Percentiles rank a stretch among this genome's conserved stretches.
Evolutionary conservation across 805 yeast genomes (phyloP).

Genomic region (Wickerhamiella sergipiensis): DNA sequence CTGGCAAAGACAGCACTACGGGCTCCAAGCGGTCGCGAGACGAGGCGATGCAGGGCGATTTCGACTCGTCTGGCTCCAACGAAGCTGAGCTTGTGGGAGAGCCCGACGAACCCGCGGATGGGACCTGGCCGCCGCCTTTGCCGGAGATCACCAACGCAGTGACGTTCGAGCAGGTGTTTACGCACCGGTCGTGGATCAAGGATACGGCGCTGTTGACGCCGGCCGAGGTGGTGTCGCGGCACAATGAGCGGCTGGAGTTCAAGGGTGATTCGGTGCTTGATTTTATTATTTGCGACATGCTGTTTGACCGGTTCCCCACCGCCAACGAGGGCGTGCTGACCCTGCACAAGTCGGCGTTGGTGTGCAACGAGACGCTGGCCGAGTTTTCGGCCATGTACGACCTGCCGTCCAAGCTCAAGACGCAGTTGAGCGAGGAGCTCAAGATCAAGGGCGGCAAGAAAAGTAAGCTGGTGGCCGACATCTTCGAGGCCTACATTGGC

Average conservation of each 20-base stretch:
- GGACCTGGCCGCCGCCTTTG: constrained; percentile 46
- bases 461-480: constrained; percentile 68
- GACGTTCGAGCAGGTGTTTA: constrained; percentile 57
- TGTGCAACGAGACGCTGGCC: constrained; percentile 58
- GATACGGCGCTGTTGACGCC: constrained; percentile 42
- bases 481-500: constrained; percentile 88
- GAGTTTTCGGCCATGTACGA: constrained; percentile 60
- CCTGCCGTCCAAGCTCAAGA: constrained; percentile 38
- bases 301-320: constrained; percentile 51
- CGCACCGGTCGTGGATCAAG: constrained; percentile 50
- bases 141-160: constrained; percentile 52
- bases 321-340: constrained; percentile 76
- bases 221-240: constrained; percentile 43
- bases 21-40: not conserved
- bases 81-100: not conserved
- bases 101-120: too few relatives aligned
- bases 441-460: constrained; percentile 11
- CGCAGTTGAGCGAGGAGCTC: constrained; percentile 14
- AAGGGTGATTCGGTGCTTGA: constrained; percentile 80
- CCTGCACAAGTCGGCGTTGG: constrained; percentile 49
- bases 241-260: constrained; percentile 82
- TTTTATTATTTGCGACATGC: constrained; percentile 51
- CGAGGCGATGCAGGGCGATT: not conserved
- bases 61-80: too few relatives aligned
- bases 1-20: not conserved